phyloP scores from a whole-genome alignment of 2,329 filamentous ascomycete species.

The Huntiella abstrusa region DNA sequence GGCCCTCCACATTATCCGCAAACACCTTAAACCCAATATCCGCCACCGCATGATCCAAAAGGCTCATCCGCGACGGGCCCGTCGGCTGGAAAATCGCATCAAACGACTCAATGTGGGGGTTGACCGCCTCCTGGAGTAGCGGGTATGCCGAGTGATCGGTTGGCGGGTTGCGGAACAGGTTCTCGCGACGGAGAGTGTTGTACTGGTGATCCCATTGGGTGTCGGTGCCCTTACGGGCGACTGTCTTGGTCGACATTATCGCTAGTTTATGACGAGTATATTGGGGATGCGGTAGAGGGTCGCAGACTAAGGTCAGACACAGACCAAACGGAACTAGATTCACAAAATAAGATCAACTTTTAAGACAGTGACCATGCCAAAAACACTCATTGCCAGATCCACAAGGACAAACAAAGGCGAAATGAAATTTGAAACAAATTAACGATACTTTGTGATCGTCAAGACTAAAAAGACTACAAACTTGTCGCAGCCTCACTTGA shows the following conservation, averaged over 20 bases:
- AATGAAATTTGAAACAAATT: neutral
- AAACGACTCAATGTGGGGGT: slow-evolving; percentile 89
- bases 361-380: too few relatives aligned
- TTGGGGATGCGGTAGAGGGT: slow-evolving; percentile 4
- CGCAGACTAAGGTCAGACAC: slow-evolving; percentile 4
- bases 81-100: slow-evolving; percentile 54
- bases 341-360: slow-evolving; percentile 1
- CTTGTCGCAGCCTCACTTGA: slow-evolving; percentile 5
- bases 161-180: slow-evolving; percentile 76
- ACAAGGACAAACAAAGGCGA: neutral
- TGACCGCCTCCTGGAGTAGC: slow-evolving; percentile 63
- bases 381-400: neutral
- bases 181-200: slow-evolving; percentile 68
- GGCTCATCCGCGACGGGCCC: slow-evolving; percentile 8
- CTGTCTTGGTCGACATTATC: too few relatives aligned
- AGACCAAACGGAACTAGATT: slow-evolving; percentile 3
- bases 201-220: slow-evolving; percentile 73
- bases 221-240: slow-evolving; percentile 27
- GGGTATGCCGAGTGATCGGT: slow-evolving; percentile 79
- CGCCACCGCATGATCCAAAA: slow-evolving; percentile 54
- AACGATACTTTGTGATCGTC: neutral
- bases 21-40: slow-evolving; percentile 85
- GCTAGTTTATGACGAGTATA: too few relatives aligned
- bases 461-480: neutral
- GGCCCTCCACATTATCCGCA: slow-evolving; percentile 48